Percentiles rank a stretch among this genome's conserved stretches.
phyloP scores from a whole-genome alignment of 331 rosid genomes.

The Telfairia occidentalis region DNA sequence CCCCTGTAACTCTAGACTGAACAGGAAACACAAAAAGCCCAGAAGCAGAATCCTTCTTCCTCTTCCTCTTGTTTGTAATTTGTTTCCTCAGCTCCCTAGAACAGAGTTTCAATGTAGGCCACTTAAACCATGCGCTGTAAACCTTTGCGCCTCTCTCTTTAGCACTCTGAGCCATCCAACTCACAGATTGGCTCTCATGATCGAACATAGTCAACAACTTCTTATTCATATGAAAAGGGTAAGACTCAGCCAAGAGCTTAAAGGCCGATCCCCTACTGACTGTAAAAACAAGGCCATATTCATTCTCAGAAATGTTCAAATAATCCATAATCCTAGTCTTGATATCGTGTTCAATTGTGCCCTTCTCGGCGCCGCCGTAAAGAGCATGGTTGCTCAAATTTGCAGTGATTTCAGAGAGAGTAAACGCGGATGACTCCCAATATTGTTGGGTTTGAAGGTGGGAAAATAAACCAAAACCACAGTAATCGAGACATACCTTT shows the following conservation, averaged over 20 bases:
- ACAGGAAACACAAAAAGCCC: conserved; percentile 48
- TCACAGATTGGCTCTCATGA: conserved; percentile 47
- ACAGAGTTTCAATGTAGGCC: conserved; percentile 48
- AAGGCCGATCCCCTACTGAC: conserved; percentile 45
- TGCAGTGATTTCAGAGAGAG: conserved; percentile 36
- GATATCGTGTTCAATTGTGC: conserved; percentile 33
- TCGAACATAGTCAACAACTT: conserved; percentile 43
- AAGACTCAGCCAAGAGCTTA: conserved; percentile 40
- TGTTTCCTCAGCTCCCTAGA: conserved; percentile 40
- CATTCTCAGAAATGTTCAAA: conserved; percentile 37
- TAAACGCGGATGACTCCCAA: conserved; percentile 39
- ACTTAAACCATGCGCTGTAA: conserved; percentile 39
- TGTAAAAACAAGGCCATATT: conserved; percentile 47
- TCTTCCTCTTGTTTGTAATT: conserved; percentile 29
- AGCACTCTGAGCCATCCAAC: conserved; percentile 50
- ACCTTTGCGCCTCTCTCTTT: conserved; percentile 42
- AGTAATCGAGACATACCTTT: conserved; percentile 45
- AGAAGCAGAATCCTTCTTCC: conserved; percentile 42
- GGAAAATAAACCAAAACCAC: conserved; percentile 42
- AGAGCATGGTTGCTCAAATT: conserved; percentile 46
- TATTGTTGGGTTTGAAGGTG: conserved; percentile 25
- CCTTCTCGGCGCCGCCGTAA: conserved; percentile 39
- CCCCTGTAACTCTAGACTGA: conserved; percentile 48
- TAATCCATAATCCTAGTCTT: conserved; percentile 40
- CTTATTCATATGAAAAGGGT: conserved; percentile 36